phyloP scores from a whole-genome alignment of 768 basidiomycete genomes.

The Filobasidium wieringae region DNA sequence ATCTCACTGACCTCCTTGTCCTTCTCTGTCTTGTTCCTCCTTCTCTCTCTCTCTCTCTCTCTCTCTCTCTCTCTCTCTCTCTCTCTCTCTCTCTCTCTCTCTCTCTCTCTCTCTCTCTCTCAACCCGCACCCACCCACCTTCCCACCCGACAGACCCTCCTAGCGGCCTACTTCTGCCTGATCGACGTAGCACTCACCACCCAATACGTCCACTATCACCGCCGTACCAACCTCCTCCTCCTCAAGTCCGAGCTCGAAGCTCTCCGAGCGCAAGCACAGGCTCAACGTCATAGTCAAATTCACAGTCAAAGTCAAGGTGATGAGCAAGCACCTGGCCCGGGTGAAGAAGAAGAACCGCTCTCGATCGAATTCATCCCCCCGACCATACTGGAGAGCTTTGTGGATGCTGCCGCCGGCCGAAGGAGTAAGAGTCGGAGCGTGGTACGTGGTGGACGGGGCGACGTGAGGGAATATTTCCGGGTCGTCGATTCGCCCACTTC shows the following conservation, averaged over 20 bases:
- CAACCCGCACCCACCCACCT: too few species aligned
- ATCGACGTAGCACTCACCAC: constrained; percentile 63
- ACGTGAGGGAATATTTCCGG: neutral
- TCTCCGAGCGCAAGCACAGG: too few species aligned
- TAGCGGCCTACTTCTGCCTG: constrained; percentile 79
- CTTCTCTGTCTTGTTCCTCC: neutral
- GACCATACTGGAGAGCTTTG: neutral
- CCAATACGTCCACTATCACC: constrained; percentile 69
- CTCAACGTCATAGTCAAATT: neutral
- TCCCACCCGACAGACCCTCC: constrained; percentile 59
- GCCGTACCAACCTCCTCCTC: too few species aligned
- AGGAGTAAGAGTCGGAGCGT: neutral
- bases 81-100: neutral
- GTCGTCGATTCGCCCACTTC: too few species aligned
- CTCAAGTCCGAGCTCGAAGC: too few species aligned
- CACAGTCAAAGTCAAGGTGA: neutral
- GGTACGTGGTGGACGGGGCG: neutral
- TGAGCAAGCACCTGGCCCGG: neutral
- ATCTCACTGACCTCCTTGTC: neutral
- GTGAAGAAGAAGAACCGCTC: neutral
- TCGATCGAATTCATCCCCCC: too few species aligned
- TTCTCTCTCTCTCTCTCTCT: too few species aligned
- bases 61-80: neutral
- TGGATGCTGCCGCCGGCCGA: neutral
- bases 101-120: neutral